Evolutionary conservation across 768 basidiomycete species (phyloP), one percentile per base, ranked within the genome.

Genomic region (Suillus luteus): DNA sequence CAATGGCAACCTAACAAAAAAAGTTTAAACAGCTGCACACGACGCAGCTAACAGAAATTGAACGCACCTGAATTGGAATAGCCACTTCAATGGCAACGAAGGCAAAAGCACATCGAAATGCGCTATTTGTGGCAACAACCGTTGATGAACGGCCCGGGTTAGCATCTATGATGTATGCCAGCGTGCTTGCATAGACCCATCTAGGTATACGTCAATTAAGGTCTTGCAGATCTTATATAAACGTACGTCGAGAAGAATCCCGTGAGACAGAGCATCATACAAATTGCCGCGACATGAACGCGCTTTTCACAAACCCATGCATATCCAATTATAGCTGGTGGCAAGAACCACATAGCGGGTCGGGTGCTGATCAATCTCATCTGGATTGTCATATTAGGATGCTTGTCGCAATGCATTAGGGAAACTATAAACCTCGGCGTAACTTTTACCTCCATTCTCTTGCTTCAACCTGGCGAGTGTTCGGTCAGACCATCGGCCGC

Each of bases 141-240:
- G 85, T 85, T 0, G 90, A 88, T 0, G 90, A 90, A 22, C 90
- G 83, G 3, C 93, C 93, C 8, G 80, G 79, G 70, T 94, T 95
- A 5, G 91, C 85, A 70, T 95, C 92, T 12, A 93, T 91, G 41
- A 93, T 83, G 70, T 92, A 94, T 0, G 92, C 89, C 17, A 95
- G 78, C 1, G 88, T 87, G 55, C 84, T 85, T 5, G 86, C 77
- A 70, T 89, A 89, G 43, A 85, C 82, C 70, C 78, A 78, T 66
- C 81, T 84, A 63, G 1, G 38, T 19, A 63, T 5, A 14, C 17
- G 33, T 17, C 57, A 31, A 12, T 17, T 2, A 22, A 51, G n/a
- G 14, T 10, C 35, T 24, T 14, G 22, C 27, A 27, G 15, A 35
- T 19, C 31, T 14, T 15, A 48, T 15, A 19, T 2, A 12, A 9